These are phyloP conservation scores for Rhodotorula babjevae DNA, from an alignment of 768 basidiomycete genomes.

Conservation along the genomic window DNA sequence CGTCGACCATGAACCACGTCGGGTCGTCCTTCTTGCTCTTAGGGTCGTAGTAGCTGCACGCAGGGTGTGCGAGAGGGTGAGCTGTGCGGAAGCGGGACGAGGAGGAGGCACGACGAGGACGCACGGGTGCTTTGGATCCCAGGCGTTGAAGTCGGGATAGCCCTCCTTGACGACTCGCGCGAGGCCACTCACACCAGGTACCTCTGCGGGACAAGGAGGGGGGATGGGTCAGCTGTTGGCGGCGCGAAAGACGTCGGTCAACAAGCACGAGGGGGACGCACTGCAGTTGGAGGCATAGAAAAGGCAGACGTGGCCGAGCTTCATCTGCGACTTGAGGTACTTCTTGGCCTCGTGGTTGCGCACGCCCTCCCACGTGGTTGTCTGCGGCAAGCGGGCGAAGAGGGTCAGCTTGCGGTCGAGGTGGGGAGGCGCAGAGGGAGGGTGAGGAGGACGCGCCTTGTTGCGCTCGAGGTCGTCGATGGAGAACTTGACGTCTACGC, in stretches of 20 bases:
- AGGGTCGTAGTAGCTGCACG: constrained; percentile 44
- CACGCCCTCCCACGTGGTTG: constrained; percentile 33
- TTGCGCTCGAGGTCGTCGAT: constrained; percentile 76
- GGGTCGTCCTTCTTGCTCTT: constrained; percentile 72
- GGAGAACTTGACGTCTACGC: constrained; percentile 85
- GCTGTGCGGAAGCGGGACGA: neutral
- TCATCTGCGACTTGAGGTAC: constrained; percentile 34
- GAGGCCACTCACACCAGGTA: constrained; percentile 69
- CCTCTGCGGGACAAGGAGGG: neutral
- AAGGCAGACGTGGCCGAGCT: constrained; percentile 28
- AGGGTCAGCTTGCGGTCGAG: neutral
- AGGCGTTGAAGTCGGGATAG: constrained; percentile 72
- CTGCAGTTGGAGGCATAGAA: constrained; percentile 83
- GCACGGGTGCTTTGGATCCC: constrained; percentile 45
- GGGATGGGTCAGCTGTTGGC: neutral
- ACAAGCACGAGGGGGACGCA: constrained; percentile 13
- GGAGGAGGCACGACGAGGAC: neutral
- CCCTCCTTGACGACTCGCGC: constrained; percentile 78
- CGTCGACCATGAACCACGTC: constrained; percentile 89
- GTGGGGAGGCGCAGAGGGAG: neutral
- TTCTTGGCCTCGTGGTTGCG: constrained; percentile 40
- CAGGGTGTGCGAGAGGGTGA: neutral
- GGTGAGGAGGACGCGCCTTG: neutral
- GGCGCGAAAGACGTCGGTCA: no score
- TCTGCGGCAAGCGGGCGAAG: neutral